Evolutionary conservation across 495 filamentous ascomycete genomes (phyloP).

Genomic region (Durotheca rogersii): DNA sequence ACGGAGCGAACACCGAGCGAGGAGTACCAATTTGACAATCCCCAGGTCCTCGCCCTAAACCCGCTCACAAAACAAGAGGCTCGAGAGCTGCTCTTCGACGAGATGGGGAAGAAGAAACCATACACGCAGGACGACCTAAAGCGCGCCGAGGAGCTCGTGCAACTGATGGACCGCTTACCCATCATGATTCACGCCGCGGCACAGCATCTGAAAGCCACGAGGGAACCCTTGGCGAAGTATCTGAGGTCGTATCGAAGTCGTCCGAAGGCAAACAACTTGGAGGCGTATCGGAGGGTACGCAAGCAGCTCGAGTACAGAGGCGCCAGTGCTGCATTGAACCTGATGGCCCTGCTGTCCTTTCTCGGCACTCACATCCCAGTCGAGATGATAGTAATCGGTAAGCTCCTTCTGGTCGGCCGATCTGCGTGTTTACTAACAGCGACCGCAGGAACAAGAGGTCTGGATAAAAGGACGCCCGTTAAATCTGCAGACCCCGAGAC

Average conservation of each 20-base stretch:
- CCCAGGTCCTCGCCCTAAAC: slow-evolving; percentile 66
- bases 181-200: slow-evolving; percentile 78
- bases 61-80: slow-evolving; percentile 54
- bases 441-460: slow-evolving; percentile 47
- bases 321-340: slow-evolving; percentile 63
- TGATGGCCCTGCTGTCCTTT: slow-evolving; percentile 74
- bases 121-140: slow-evolving; percentile 58
- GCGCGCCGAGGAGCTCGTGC: slow-evolving; percentile 65
- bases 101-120: slow-evolving; percentile 58
- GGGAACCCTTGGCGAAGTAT: slow-evolving; percentile 69
- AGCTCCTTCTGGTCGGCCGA: slow-evolving; percentile 11
- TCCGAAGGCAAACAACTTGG: slow-evolving; percentile 64
- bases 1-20: slow-evolving; percentile 65
- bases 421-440: slow-evolving; percentile 4
- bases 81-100: slow-evolving; percentile 48
- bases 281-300: slow-evolving; percentile 67
- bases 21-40: slow-evolving; percentile 70
- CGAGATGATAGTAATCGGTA: slow-evolving; percentile 68
- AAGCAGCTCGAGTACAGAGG: slow-evolving; percentile 64
- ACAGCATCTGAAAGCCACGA: slow-evolving; percentile 68
- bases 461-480: slow-evolving; percentile 57
- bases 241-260: slow-evolving; percentile 66
- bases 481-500: slow-evolving; percentile 55
- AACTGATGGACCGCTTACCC: slow-evolving; percentile 69
- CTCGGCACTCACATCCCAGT: slow-evolving; percentile 74